phyloP scores from a whole-genome alignment of 2,329 filamentous ascomycete genomes.

The Colletotrichum salicis region DNA sequence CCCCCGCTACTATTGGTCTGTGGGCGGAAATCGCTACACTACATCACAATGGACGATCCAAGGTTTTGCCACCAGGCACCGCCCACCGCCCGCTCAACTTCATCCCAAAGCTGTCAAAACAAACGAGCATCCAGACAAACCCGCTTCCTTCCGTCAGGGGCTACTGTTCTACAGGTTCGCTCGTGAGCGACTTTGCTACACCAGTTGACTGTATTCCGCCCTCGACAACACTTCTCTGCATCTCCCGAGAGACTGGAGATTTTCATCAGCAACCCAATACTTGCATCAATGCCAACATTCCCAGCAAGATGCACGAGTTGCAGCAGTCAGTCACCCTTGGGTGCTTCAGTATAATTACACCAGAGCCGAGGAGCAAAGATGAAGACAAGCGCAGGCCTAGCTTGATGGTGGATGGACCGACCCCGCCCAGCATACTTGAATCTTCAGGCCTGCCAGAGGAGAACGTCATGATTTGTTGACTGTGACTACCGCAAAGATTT shows the following conservation, averaged over 20 bases:
- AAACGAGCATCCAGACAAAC: not conserved
- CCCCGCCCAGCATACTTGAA: not conserved
- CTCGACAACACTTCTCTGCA: not conserved
- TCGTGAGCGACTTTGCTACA: not conserved
- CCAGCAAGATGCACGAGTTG: not conserved
- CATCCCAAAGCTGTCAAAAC: not conserved
- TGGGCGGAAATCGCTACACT: not conserved
- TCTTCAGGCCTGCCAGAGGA: not conserved
- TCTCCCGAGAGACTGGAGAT: not conserved
- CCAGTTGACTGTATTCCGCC: not conserved
- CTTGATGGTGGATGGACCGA: not conserved
- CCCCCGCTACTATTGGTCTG: not conserved
- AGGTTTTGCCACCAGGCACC: conserved; percentile 30
- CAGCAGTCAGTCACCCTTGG: not conserved
- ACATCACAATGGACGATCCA: not conserved
- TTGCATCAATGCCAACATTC: not conserved
- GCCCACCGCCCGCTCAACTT: conserved; percentile 7
- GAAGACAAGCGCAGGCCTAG: not conserved
- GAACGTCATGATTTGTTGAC: not conserved
- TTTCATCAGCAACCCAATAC: not conserved
- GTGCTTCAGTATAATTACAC: not conserved
- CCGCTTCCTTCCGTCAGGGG: conserved; percentile 12
- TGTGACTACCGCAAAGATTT: not conserved
- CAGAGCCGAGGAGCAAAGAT: not conserved
- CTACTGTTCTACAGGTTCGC: conserved; percentile 4